A percentile compares a stretch with the other conserved stretches of the same genome.
Evolutionary conservation across 345 rosid genomes (phyloP).

Genomic region (Eucalyptus globulus): DNA sequence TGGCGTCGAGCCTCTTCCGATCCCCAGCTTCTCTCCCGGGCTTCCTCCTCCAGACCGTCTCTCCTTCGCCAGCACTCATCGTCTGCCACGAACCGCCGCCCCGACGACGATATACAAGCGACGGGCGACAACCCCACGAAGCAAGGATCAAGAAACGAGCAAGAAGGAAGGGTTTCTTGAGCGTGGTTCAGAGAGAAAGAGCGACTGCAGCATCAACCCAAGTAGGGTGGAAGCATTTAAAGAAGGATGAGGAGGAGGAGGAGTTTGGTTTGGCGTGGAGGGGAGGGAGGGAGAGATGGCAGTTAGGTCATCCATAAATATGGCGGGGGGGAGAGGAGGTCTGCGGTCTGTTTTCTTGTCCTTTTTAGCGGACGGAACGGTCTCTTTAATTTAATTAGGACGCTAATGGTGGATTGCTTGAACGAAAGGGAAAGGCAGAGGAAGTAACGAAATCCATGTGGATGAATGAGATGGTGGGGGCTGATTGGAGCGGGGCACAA

Average conservation of each 20-base stretch:
- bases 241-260: not conserved
- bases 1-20: not conserved
- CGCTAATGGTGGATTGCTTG: not conserved
- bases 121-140: not conserved
- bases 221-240: not conserved
- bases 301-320: constrained; percentile 1
- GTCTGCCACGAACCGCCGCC: not conserved
- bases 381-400: not conserved
- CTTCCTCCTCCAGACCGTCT: not conserved
- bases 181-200: not conserved
- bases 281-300: not conserved
- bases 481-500: not conserved
- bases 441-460: not conserved
- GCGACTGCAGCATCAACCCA: not conserved
- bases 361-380: not conserved
- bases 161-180: not conserved
- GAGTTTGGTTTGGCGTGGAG: not conserved
- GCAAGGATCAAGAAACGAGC: not conserved
- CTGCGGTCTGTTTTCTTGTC: not conserved
- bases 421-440: not conserved
- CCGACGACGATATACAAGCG: not conserved
- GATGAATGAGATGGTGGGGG: not conserved
- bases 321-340: not conserved
- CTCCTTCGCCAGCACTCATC: not conserved
- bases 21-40: not conserved